Base-by-base conservation (phyloP, 2,329 filamentous ascomycete species). In the Pestalotiopsis sp. region DNA sequence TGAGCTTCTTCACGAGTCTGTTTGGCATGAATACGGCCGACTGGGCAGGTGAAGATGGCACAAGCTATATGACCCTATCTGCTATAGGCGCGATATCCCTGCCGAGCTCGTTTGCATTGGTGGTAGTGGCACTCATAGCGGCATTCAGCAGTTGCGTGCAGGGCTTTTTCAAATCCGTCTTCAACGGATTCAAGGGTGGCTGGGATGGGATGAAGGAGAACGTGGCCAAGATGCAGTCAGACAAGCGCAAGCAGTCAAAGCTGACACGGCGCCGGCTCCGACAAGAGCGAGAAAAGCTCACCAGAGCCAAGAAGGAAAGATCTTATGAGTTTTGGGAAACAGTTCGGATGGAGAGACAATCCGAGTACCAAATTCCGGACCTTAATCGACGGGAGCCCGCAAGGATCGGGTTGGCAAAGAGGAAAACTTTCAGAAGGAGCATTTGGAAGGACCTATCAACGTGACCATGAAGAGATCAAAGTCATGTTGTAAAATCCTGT, bases 1-100 rank as follows among this genome's bases (percentile, higher is more conserved):
- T 91, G 5, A 88, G 86, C 20, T 91, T 91, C 79, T 91, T 91
- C 76, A 91, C 89, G 0, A 86, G 87, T 2, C 75, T 91, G 0
- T 91, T 91, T 67, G 88, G 89, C 66, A 91, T 91, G 84, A 91
- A 91, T 72, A 88, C 87, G 2, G 79, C 77, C 3, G 88, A 91
- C 76, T 90, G 88, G 88, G 86, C 85, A 38, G 84, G 82, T 1
- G 80, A 80, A 17, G 71, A 75, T 9, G 69, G 75, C n/a, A 80
- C 84, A 25, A 17, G 11, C 27, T 81, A 85, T 12, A 77, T 84
- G 1, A 77, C 80, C 2, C 77, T 88, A 7, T 72, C 70, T 14
- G 78, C 80, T 3, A 86, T 88, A 25, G 86, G 85, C 1, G 72
- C 77, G 45, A 82, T 88, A 63, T 80, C 86, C 3, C 78, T 84